Evolutionary conservation across 2,329 filamentous ascomycete genomes (phyloP), one percentile per base, ranked within the genome.

Genomic region (Trichoderma endophyticum): DNA sequence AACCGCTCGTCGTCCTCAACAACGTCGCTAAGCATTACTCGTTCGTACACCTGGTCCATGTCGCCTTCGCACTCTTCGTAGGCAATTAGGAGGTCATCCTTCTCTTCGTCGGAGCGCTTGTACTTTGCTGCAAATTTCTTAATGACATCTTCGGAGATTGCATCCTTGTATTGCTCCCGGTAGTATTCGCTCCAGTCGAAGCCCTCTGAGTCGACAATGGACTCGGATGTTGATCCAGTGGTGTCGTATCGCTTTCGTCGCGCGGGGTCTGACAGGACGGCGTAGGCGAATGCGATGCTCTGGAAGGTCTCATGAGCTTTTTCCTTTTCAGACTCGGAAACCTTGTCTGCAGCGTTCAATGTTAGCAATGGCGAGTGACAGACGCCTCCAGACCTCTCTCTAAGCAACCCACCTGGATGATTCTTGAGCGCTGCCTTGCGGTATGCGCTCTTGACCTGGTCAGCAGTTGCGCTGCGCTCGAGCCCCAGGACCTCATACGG

Each of bases 161-260:
- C 87, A 71, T 95, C 91, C 64, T 88, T 89, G 80, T 91, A 97
- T 77, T 97, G 94, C 75, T 92, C 90, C 70, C 91, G 89, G 85
- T 97, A 99, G 84, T 94, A 99, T 62, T 93, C 91, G 69, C 89
- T 86, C 96, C 96, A 99, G 84, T 93, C 89, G 83, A 98, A 99
- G 69, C 91, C 92, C 72, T 93, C 91, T 4, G 89, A 87, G 79
- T 94, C 92, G 36, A 91, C 87, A 26, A 97, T 88, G 9, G 90
- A 91, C 79, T 98, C 95, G 12, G 93, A 90, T 0, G 95, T 98
- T 71, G 92, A 96, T 70, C 96, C 96, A 0, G 95, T 98, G 68
- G 88, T 86, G 79, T 99, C 95, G 84, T 97, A 99, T 72, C 93
- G 92, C 76, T 90, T 90, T 76, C 96, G 92, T 68, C 96, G 90